Evolutionary conservation across 2,329 filamentous ascomycete species (phyloP).

Genomic region (Phaeomoniella chlamydospora): DNA sequence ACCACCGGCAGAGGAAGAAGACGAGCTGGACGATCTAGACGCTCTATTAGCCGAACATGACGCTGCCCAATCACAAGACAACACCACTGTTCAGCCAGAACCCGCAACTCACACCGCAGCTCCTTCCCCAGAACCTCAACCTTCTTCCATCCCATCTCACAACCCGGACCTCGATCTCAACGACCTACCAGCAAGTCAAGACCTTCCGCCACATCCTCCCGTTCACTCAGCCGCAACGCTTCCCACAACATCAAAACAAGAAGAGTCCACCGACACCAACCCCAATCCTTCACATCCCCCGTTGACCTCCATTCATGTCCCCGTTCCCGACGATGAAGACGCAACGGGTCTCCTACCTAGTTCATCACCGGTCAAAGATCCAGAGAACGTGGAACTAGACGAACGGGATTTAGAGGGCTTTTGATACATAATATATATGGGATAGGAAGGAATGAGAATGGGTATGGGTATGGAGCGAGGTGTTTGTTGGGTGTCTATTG

Average conservation of each 20-base stretch:
- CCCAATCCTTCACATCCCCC: not conserved
- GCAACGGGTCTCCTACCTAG: not conserved
- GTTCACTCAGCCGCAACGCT: not conserved
- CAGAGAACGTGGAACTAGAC: not conserved
- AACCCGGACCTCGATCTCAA: not conserved
- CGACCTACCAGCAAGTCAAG: not conserved
- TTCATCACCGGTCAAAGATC: not conserved
- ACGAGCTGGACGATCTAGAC: slow-evolving; percentile 5
- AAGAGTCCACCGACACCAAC: not conserved
- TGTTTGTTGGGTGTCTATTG: too few relatives aligned
- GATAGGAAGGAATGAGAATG: too few relatives aligned
- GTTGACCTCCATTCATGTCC: not conserved
- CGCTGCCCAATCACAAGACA: not conserved
- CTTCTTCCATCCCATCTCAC: not conserved
- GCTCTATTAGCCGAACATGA: slow-evolving; percentile 5
- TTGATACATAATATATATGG: too few relatives aligned
- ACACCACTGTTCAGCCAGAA: not conserved
- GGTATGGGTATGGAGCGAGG: too few relatives aligned
- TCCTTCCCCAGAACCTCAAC: not conserved
- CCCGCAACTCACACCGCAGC: not conserved
- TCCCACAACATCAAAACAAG: not conserved
- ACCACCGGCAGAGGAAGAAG: slow-evolving; percentile 1
- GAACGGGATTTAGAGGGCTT: not conserved
- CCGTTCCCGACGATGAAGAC: not conserved
- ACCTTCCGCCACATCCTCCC: not conserved